phyloP scores from a whole-genome alignment of 2,329 filamentous ascomycete species.

The Cylindrodendrum hubeiense region DNA sequence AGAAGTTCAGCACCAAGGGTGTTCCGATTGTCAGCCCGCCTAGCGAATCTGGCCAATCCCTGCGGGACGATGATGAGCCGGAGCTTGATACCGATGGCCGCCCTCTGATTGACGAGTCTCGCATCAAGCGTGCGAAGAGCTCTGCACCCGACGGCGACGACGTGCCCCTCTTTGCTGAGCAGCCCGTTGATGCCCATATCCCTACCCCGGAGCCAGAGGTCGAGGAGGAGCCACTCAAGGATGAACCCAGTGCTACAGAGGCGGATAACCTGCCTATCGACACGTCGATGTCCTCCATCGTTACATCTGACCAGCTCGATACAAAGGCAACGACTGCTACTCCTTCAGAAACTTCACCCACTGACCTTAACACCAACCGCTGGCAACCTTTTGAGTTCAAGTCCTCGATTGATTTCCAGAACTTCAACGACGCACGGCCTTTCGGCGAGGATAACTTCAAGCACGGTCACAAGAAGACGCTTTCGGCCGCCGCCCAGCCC shows the following conservation, averaged over 20 bases:
- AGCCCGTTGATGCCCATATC: constrained; percentile 46
- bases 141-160: constrained; percentile 76
- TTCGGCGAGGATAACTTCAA: constrained; percentile 59
- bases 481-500: constrained; percentile 76
- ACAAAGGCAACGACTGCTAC: constrained; percentile 65
- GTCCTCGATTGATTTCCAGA: constrained; percentile 59
- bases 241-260: constrained; percentile 49
- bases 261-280: constrained; percentile 60
- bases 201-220: constrained; percentile 32
- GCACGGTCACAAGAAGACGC: constrained; percentile 62
- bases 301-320: constrained; percentile 65
- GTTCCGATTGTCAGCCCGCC: constrained; percentile 82
- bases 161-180: constrained; percentile 80
- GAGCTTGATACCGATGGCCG: constrained; percentile 61
- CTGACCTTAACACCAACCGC: constrained; percentile 59
- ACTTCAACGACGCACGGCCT: constrained; percentile 65
- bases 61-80: constrained; percentile 35
- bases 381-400: constrained; percentile 72
- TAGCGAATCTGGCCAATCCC: constrained; percentile 56
- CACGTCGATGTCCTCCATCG: constrained; percentile 66
- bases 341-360: constrained; percentile 65
- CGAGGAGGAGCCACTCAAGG: constrained; percentile 38
- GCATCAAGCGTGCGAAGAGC: constrained; percentile 81
- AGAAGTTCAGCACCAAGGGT: constrained; percentile 86
- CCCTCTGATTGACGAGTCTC: constrained; percentile 72